Percentiles rank a stretch among this genome's conserved stretches.
Conservation (phyloP, 331 rosid genomes). For the Rosa hybrid region DNA sequence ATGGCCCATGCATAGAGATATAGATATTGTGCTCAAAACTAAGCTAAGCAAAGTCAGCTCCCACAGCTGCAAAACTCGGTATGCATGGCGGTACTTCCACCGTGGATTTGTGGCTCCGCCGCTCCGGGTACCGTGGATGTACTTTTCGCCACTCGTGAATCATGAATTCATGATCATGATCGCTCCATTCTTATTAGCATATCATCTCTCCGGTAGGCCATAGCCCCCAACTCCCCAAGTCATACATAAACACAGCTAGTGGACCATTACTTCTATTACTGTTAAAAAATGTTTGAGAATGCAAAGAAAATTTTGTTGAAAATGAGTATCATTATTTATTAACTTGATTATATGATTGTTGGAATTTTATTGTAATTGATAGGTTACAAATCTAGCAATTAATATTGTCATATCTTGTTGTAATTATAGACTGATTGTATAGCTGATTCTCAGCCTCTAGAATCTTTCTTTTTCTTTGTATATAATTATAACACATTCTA, state of each 20-base stretch:
- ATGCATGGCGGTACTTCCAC: neutral
- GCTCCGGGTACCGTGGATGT: conserved; percentile 4
- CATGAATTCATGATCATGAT: conserved; percentile 1
- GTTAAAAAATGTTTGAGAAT: too few species aligned
- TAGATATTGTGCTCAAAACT: neutral
- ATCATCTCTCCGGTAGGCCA: neutral
- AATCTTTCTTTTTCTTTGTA: too few species aligned
- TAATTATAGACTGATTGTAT: too few species aligned
- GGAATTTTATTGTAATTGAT: too few species aligned
- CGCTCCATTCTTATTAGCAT: neutral
- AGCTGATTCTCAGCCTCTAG: too few species aligned
- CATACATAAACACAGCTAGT: neutral
- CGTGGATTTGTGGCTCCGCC: conserved; percentile 2
- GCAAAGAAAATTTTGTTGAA: too few species aligned
- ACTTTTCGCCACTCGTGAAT: conserved; percentile 12
- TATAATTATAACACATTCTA: too few species aligned
- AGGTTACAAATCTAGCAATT: too few species aligned
- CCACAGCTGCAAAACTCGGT: neutral
- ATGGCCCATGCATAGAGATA: conserved; percentile 10
- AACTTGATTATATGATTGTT: too few species aligned
- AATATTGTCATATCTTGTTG: too few species aligned
- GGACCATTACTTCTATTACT: neutral
- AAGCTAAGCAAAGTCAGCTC: conserved; percentile 11
- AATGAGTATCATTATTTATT: too few species aligned
- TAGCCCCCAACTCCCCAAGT: too few species aligned